phyloP scores from a whole-genome alignment of 225 moss, liverwort and hornwort genomes.

The Polytrichum commune region DNA sequence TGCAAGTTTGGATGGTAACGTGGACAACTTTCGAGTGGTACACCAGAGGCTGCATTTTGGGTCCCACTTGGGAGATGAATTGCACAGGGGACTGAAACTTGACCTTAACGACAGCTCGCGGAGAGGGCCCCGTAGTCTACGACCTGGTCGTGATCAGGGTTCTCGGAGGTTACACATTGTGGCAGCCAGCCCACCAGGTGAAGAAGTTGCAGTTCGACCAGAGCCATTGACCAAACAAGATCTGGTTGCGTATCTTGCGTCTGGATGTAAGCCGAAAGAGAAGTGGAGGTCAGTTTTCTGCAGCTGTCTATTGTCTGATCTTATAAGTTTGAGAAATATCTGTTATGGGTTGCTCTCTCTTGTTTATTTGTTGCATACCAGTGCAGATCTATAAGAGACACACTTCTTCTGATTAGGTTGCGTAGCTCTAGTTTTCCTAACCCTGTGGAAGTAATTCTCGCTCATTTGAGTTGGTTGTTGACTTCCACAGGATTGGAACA shows the following conservation, averaged over 20 bases:
- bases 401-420: neutral
- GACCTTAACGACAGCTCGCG: too few relatives aligned
- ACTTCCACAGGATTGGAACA: slow-evolving; percentile 56
- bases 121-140: too few relatives aligned
- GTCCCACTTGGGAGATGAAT: too few relatives aligned
- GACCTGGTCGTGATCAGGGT: neutral
- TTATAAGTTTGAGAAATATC: neutral
- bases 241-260: slow-evolving; percentile 63
- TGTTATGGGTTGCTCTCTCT: neutral
- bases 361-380: neutral
- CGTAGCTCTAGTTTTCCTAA: neutral
- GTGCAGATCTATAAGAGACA: neutral
- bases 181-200: slow-evolving; percentile 68
- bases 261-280: slow-evolving; percentile 78
- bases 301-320: neutral
- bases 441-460: too few relatives aligned
- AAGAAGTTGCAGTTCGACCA: slow-evolving; percentile 30
- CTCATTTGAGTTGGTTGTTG: neutral
- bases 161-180: slow-evolving; percentile 33
- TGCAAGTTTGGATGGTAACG: too few relatives aligned
- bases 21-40: too few relatives aligned
- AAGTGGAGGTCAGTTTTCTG: slow-evolving; percentile 64
- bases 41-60: too few relatives aligned
- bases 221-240: slow-evolving; percentile 64
- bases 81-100: too few relatives aligned